phyloP scores from a whole-genome alignment of 2,329 filamentous ascomycete genomes.

The Trichophaea hybrida region DNA sequence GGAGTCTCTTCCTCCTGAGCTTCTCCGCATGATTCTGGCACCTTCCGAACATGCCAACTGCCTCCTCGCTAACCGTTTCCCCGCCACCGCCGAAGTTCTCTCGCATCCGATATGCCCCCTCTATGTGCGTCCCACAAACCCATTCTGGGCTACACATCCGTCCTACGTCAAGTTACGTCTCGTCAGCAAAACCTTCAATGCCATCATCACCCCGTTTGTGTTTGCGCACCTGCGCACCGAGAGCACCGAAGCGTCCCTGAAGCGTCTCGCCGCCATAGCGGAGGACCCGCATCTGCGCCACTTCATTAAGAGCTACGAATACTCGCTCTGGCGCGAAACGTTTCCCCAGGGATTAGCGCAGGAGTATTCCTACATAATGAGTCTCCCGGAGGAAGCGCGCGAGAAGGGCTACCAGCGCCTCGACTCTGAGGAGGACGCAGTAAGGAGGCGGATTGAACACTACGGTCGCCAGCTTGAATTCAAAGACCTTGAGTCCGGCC shows the following conservation, averaged over 20 bases:
- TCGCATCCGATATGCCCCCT: background rate
- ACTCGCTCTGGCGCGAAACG: constrained; percentile 1
- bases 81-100: background rate
- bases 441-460: background rate
- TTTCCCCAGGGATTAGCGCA: background rate
- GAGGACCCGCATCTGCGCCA: constrained; percentile 4
- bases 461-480: background rate
- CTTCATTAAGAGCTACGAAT: constrained; percentile 11
- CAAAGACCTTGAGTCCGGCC: background rate
- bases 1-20: constrained; percentile 14
- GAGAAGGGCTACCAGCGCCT: background rate
- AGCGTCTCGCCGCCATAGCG: constrained; percentile 9
- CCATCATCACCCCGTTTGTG: constrained; percentile 13
- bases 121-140: background rate
- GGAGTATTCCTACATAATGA: background rate
- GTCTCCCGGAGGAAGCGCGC: background rate
- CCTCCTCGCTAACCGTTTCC: background rate
- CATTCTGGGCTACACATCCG: background rate
- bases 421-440: background rate
- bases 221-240: constrained; percentile 8
- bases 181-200: constrained; percentile 10
- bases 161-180: constrained; percentile 11
- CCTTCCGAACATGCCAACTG: background rate
- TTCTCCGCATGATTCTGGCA: constrained; percentile 14
- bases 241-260: constrained; percentile 10